Percentiles rank a stretch among this genome's conserved stretches.
Conservation (phyloP, 78 protist genomes). For the Capsaspora owczarzaki region DNA sequence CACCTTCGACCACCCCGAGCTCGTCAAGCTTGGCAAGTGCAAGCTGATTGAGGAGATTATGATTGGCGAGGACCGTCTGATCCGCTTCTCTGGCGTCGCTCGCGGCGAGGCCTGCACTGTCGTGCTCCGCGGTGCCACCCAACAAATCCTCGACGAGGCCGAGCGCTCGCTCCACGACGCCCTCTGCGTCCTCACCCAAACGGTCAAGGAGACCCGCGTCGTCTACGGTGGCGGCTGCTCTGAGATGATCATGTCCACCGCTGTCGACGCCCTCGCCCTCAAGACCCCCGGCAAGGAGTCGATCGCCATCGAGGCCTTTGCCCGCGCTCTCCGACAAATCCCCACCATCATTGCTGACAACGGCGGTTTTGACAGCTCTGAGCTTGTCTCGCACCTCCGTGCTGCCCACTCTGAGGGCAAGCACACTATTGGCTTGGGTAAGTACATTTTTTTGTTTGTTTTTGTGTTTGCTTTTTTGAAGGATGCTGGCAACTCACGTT, state of each 20-base stretch:
- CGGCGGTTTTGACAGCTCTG: constrained; percentile 88
- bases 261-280: constrained; percentile 80
- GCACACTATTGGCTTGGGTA: constrained; percentile 50
- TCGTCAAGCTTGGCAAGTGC: constrained; percentile 77
- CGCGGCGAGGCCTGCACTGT: constrained; percentile 95
- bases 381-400: constrained; percentile 72
- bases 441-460: background rate
- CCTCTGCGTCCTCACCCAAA: constrained; percentile 89
- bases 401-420: constrained; percentile 81
- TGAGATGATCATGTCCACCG: constrained; percentile 92
- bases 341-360: constrained; percentile 96
- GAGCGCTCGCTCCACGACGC: constrained; percentile 99
- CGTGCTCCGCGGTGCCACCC: constrained; percentile 96
- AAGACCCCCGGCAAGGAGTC: constrained; percentile 89
- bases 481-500: background rate
- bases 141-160: constrained; percentile 94
- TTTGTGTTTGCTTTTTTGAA: background rate
- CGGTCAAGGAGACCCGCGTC: constrained; percentile 69
- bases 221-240: constrained; percentile 92
- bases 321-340: constrained; percentile 83
- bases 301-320: constrained; percentile 94
- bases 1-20: constrained; percentile 92
- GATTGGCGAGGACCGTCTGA: constrained; percentile 96
- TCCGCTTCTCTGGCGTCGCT: constrained; percentile 79
- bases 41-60: constrained; percentile 90